Conservation (phyloP, 2,329 filamentous ascomycete species). For the Lecanosticta acicola region DNA sequence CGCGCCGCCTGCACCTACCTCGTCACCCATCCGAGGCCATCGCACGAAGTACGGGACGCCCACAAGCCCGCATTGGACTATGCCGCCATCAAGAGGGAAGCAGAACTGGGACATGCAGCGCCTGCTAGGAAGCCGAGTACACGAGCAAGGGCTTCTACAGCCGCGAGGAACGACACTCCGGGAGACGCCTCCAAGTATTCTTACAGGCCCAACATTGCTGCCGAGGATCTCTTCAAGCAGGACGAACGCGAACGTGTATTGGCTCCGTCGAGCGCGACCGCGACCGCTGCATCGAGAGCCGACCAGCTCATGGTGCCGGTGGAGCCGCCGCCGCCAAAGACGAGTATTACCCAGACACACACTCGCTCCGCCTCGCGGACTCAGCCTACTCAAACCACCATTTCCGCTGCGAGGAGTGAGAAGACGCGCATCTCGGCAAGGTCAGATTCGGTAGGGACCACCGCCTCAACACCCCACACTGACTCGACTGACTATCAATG, state of each 20-base stretch:
- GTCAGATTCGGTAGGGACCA: conserved; percentile 26
- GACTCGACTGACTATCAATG: conserved; percentile 37
- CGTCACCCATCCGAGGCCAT: conserved; percentile 35
- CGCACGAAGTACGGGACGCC: conserved; percentile 32
- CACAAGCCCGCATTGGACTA: conserved; percentile 31
- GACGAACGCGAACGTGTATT: conserved; percentile 6
- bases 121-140: conserved; percentile 9
- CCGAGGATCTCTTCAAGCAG: conserved; percentile 22
- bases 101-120: conserved; percentile 7
- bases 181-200: conserved; percentile 16
- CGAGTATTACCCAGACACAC: background rate
- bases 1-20: conserved; percentile 43
- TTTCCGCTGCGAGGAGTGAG: conserved; percentile 29
- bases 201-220: conserved; percentile 14
- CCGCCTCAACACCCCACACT: conserved; percentile 39
- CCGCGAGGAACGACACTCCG: conserved; percentile 7
- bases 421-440: conserved; percentile 23
- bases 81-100: conserved; percentile 26
- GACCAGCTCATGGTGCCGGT: conserved; percentile 26
- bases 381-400: conserved; percentile 4
- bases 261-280: conserved; percentile 3
- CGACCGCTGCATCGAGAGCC: conserved; percentile 22
- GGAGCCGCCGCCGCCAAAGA: conserved; percentile 1
- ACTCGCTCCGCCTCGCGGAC: background rate
- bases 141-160: conserved; percentile 7